Base-by-base conservation (phyloP, 352 stramenopile genomes). In the Hyphochytrium catenoides region DNA sequence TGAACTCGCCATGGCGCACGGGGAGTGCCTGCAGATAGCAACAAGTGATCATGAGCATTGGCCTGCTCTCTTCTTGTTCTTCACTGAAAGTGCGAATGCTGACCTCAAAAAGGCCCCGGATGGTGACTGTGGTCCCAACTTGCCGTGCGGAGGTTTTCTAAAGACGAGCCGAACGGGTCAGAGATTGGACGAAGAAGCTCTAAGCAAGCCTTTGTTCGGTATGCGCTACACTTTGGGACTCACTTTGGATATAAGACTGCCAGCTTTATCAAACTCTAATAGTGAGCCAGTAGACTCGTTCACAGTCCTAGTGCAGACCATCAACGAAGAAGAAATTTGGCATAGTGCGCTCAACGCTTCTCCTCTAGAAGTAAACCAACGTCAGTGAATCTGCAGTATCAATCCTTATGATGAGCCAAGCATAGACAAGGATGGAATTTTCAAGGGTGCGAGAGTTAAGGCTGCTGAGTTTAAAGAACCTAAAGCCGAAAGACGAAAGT, bases 301-400 rank as follows among this genome's bases (percentile, higher is more conserved):
- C 15, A 61, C 36, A 12, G 61, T 86, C 34, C 76, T 55, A 11
- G 86, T 96, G 3, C 65, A 72, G 8, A 96, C 67, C 0, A 65
- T 65, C 34, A 96, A 71, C 7, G 48, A 66, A 9, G 51, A 47
- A 0, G 64, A 67, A 1, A 96, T 47, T 46, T 94, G 82, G 30
- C 81, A 88, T 7, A 97, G 70, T 18, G 77, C 92, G 42, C 86
- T 91, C 27, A 98, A 52, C 8, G 88, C 88, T 57, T 98, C 90
- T 12, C 88, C 88, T 17, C 67, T 74, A 23, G 24, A 46, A 31
- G 8, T 26, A 26, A 15, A 31, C 18, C 18, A 42, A 32, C 3
- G 35, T 17, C 23, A 41, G 38, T 36, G 12, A 30, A 15, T 12
- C 15, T 30, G 26, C 12, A 30, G 12, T 30, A 30, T 15, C 26